phyloP scores from a whole-genome alignment of 1,284 basidiomycete species.

The Mycena citricolor region DNA sequence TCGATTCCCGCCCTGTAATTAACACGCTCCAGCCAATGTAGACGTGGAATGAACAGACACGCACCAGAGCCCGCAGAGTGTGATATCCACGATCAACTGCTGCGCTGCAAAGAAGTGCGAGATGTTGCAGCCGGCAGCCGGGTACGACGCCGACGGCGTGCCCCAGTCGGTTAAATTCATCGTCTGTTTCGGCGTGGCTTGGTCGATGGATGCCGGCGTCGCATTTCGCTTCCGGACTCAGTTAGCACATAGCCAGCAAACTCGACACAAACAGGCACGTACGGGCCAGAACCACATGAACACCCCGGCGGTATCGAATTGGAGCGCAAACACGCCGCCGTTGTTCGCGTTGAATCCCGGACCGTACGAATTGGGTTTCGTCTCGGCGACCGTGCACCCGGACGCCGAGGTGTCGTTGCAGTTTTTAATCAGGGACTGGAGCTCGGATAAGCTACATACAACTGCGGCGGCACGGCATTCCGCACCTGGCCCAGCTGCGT shows the following conservation, averaged over 20 bases:
- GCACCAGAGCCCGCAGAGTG: constrained; percentile 21
- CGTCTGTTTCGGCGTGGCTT: constrained; percentile 34
- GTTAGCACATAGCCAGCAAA: neutral
- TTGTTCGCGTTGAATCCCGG: constrained; percentile 50
- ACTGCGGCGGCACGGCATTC: no score
- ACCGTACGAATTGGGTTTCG: constrained; percentile 48
- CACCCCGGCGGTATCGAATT: constrained; percentile 56
- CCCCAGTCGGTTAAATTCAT: constrained; percentile 53
- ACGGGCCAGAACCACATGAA: constrained; percentile 44
- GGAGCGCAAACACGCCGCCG: constrained; percentile 65
- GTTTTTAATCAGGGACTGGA: constrained; percentile 4
- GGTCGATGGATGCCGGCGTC: constrained; percentile 38
- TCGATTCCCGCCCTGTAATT: constrained; percentile 14
- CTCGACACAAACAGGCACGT: neutral
- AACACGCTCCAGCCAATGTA: neutral
- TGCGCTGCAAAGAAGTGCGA: constrained; percentile 52
- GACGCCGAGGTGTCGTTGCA: constrained; percentile 25
- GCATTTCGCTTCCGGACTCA: constrained; percentile 35
- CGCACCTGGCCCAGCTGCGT: constrained; percentile 35
- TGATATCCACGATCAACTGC: constrained; percentile 39
- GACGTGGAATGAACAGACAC: neutral
- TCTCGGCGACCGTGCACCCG: constrained; percentile 57
- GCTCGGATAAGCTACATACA: no score
- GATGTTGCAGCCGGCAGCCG: constrained; percentile 42
- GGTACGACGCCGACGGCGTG: constrained; percentile 48